A percentile compares a stretch with the other conserved stretches of the same genome.
These are phyloP conservation scores for Ceratobasidium papillatum DNA, from an alignment of 1,284 basidiomycete genomes.

Conservation along the genomic window DNA sequence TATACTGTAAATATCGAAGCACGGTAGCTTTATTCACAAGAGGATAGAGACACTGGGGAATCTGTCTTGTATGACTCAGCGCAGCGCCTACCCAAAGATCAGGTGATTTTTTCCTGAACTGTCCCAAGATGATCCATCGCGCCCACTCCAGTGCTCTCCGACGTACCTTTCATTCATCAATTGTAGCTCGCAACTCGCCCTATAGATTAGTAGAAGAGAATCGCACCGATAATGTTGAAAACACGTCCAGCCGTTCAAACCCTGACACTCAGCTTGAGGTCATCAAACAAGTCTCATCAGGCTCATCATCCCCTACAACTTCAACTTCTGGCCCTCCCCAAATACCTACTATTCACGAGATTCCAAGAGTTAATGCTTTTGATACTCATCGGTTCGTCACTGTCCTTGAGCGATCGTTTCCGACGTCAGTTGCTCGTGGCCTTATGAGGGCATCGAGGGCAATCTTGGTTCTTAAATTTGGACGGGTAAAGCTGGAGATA, in stretches of 20 bases:
- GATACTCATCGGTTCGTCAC: constrained; percentile 63
- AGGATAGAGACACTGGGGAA: too few species aligned
- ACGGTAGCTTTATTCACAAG: too few species aligned
- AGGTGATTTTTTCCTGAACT: not conserved
- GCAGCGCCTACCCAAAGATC: not conserved
- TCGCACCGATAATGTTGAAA: not conserved
- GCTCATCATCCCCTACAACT: constrained; percentile 11
- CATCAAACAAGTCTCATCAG: not conserved
- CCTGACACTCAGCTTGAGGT: constrained; percentile 21
- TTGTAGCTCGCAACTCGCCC: constrained; percentile 3
- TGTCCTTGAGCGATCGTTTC: constrained; percentile 73
- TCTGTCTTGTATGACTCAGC: not conserved
- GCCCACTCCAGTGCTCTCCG: not conserved
- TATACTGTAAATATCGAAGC: too few species aligned
- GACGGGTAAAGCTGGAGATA: constrained; percentile 76
- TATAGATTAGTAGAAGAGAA: constrained; percentile 15
- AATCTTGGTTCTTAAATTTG: constrained; percentile 78
- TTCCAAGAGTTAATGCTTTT: constrained; percentile 43
- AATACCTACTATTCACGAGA: not conserved
- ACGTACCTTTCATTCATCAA: constrained; percentile 15
- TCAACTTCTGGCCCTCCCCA: constrained; percentile 20
- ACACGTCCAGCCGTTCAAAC: not conserved
- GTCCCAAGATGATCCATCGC: constrained; percentile 25
- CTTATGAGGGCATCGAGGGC: constrained; percentile 89
- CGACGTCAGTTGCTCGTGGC: constrained; percentile 71